Evolutionary conservation across 495 filamentous ascomycete species (phyloP).

Genomic region (Penicillium egyptiacum): DNA sequence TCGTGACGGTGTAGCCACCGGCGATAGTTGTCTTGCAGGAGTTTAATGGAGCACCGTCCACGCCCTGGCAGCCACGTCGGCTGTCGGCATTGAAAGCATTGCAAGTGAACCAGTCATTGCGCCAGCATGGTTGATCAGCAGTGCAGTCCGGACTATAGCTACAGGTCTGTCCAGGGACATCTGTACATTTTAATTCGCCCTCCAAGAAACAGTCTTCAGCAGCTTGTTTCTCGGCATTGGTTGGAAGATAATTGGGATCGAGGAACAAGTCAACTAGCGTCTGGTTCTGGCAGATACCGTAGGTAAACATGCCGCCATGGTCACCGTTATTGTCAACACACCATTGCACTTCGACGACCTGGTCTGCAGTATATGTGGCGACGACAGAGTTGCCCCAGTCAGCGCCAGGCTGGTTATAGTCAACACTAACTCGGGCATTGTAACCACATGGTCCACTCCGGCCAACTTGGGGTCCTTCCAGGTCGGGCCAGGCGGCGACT

Average conservation of each 20-base stretch:
- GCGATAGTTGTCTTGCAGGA: conserved; percentile 54
- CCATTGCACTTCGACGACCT: conserved; percentile 53
- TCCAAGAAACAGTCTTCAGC: conserved; percentile 55
- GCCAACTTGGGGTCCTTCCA: conserved; percentile 46
- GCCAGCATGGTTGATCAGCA: conserved; percentile 45
- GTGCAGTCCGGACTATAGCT: conserved; percentile 54
- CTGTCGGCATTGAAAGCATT: conserved; percentile 42
- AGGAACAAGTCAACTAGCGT: conserved; percentile 52
- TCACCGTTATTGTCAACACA: conserved; percentile 60
- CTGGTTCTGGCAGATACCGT: conserved; percentile 57
- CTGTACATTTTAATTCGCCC: conserved; percentile 50
- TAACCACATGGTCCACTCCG: conserved; percentile 57
- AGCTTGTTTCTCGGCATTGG: conserved; percentile 53
- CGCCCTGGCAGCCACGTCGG: conserved; percentile 45
- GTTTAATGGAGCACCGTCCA: conserved; percentile 46
- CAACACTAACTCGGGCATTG: conserved; percentile 54
- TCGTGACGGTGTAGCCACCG: conserved; percentile 55
- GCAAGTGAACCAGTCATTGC: conserved; percentile 61
- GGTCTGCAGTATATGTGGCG: conserved; percentile 46
- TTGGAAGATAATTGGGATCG: conserved; percentile 50
- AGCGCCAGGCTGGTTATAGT: conserved; percentile 52
- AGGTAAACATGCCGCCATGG: conserved; percentile 60
- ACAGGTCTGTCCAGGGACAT: conserved; percentile 53
- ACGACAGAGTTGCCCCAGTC: conserved; percentile 49
- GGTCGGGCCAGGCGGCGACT: conserved; percentile 51